Conservation (phyloP, 2,329 filamentous ascomycete species). For the Fusarium graminum region DNA sequence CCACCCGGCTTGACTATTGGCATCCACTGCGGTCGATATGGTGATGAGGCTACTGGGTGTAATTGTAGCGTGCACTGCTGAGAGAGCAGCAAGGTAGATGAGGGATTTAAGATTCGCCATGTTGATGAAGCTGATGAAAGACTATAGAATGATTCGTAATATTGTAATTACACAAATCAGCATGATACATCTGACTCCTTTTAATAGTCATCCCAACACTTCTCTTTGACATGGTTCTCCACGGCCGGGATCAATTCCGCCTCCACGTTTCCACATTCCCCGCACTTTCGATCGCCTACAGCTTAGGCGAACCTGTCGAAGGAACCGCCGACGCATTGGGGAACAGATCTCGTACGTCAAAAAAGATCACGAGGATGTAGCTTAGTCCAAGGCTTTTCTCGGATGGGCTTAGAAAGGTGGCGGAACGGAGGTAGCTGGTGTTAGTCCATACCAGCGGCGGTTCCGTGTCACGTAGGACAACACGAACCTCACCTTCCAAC, state of each 20-base stretch:
- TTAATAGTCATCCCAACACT: not conserved
- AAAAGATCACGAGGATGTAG: no score
- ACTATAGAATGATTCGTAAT: not conserved
- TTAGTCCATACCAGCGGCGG: no score
- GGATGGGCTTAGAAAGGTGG: no score
- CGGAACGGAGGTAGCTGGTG: no score
- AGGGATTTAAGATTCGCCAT: constrained; percentile 8
- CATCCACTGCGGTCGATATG: constrained; percentile 36
- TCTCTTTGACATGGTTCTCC: not conserved
- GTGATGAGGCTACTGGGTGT: constrained; percentile 8
- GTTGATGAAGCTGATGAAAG: not conserved
- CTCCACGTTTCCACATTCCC: not conserved
- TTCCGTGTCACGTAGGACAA: no score
- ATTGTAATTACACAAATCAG: not conserved
- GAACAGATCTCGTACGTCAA: no score
- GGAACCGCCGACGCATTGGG: no score
- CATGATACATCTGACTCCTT: not conserved
- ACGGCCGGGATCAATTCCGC: not conserved
- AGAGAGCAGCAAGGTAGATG: constrained; percentile 5
- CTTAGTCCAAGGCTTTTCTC: no score
- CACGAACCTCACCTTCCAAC: no score
- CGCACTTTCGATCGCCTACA: not conserved
- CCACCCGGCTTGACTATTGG: constrained; percentile 45
- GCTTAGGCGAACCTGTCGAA: no score
- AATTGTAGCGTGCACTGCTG: constrained; percentile 2